Base-by-base conservation (phyloP, 129 eudicot genomes). In the Erigeron canadensis region DNA sequence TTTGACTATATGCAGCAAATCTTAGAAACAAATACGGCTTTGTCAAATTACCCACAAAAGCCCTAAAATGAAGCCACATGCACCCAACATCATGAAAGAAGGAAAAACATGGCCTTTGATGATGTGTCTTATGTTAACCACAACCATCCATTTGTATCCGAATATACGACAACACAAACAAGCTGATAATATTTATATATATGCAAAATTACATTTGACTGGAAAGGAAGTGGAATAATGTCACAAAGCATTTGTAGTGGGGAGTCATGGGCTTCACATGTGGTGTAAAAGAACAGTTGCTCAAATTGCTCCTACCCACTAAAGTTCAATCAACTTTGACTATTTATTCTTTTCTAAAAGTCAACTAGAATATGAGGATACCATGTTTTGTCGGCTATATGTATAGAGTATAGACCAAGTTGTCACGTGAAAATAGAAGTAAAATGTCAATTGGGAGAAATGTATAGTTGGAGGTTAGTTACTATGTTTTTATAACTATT, bases 341-440 rank as follows among this genome's bases (percentile, higher is more conserved):
- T 71, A 78, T 63, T 63, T n/a, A n/a, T n/a, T n/a, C 72, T 62
- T 40, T 54, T 53, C 11, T 5, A 1, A 63, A 77, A 71, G 81
- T 78, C 81, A 78, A 71, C 77, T 70, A 23, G 66, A 78, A 78
- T 71, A 63, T 63, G 28, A 44, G 63, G 75, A 78, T 71, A 77
- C 67, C 81, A 71, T 78, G 72, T 54, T 71, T 78, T 77, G 81
- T 77, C 81, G 72, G 41, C 66, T 70, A 53, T 53, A 17, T 70
- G 16, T 53, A 17, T 16, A 53, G 34, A 1, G 9, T 63, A 63
- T 54, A 58, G 21, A 28, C 76, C 81, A 71, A 78, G 53, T 78
- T 71, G 81, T 70, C 81, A 63, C 81, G 77, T 78, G 81, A 64
- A 77, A 70, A 77, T 22, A 61, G 7, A 63, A 77, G 13, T 2